These are phyloP conservation scores for Domatiomyces catenatus DNA, from an alignment of 2,329 filamentous ascomycete genomes.

Conservation along the genomic window DNA sequence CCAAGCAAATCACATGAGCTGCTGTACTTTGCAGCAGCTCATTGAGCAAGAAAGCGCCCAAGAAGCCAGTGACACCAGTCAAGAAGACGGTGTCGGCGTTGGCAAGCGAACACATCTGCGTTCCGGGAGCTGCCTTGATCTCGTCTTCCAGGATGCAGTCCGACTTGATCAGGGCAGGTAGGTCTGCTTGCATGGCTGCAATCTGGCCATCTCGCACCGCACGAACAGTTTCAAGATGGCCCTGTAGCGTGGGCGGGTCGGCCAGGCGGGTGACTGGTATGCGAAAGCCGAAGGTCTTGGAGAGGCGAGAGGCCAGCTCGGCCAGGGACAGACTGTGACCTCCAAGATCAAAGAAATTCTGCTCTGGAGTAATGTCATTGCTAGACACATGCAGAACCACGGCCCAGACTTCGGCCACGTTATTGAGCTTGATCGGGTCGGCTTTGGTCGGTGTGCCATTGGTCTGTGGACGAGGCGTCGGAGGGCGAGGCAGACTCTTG, in stretches of 20 bases:
- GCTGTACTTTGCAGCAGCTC: conserved; percentile 53
- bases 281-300: conserved; percentile 55
- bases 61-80: conserved; percentile 61
- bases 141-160: conserved; percentile 55
- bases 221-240: conserved; percentile 57
- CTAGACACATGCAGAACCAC: conserved; percentile 50
- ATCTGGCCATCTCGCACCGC: conserved; percentile 57
- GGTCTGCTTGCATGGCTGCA: conserved; percentile 58
- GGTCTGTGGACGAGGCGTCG: conserved; percentile 24
- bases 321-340: conserved; percentile 67
- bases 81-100: conserved; percentile 55
- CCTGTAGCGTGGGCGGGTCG: conserved; percentile 54
- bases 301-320: conserved; percentile 55
- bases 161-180: conserved; percentile 52
- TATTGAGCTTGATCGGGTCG: conserved; percentile 50
- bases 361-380: conserved; percentile 47
- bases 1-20: conserved; percentile 56
- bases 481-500: conserved; percentile 53
- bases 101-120: conserved; percentile 42
- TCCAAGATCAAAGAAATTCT: conserved; percentile 69
- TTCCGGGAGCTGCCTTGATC: conserved; percentile 40
- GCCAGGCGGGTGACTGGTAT: conserved; percentile 57
- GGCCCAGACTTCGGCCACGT: conserved; percentile 59
- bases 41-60: conserved; percentile 59
- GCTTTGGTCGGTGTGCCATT: conserved; percentile 34